Evolutionary conservation across 2,329 filamentous ascomycete genomes (phyloP).

Genomic region (Paecilomyces dactylethromorphus): DNA sequence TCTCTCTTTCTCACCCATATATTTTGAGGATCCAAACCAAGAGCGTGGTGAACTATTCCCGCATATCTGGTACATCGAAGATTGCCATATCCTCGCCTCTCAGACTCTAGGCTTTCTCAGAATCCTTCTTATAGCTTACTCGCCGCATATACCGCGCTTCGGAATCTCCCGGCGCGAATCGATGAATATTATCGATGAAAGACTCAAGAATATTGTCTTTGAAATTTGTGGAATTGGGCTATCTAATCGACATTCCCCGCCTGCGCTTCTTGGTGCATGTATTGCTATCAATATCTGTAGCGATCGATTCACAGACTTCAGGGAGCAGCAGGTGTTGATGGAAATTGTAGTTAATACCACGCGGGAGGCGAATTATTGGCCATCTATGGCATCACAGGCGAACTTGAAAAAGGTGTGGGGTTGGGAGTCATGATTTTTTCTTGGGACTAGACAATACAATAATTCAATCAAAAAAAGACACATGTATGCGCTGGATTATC

Average conservation of each 20-base stretch:
- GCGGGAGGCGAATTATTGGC: conserved; percentile 7
- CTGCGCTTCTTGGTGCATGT: conserved; percentile 1
- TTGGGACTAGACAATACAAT: not conserved
- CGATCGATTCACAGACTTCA: conserved; percentile 5
- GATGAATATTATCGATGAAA: not conserved
- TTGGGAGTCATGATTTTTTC: not conserved
- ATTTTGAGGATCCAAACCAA: conserved; percentile 31
- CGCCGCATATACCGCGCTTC: conserved; percentile 33
- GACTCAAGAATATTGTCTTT: not conserved
- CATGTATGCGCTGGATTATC: no score
- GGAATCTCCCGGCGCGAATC: conserved; percentile 4
- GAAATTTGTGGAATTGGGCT: not conserved
- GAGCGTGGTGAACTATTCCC: conserved; percentile 43
- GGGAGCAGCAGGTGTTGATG: conserved; percentile 7
- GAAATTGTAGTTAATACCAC: conserved; percentile 6
- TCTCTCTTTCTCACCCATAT: conserved; percentile 50
- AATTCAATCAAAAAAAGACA: no score
- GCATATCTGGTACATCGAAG: conserved; percentile 49
- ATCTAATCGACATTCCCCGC: not conserved
- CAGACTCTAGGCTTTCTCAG: conserved; percentile 54
- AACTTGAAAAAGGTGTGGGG: conserved; percentile 5
- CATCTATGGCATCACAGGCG: conserved; percentile 2
- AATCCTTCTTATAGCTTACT: conserved; percentile 50
- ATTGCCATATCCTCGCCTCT: conserved; percentile 52
- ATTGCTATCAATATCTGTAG: conserved; percentile 9